These are phyloP conservation scores for Seiridium cupressi DNA, from an alignment of 2,329 filamentous ascomycete species.

Conservation along the genomic window DNA sequence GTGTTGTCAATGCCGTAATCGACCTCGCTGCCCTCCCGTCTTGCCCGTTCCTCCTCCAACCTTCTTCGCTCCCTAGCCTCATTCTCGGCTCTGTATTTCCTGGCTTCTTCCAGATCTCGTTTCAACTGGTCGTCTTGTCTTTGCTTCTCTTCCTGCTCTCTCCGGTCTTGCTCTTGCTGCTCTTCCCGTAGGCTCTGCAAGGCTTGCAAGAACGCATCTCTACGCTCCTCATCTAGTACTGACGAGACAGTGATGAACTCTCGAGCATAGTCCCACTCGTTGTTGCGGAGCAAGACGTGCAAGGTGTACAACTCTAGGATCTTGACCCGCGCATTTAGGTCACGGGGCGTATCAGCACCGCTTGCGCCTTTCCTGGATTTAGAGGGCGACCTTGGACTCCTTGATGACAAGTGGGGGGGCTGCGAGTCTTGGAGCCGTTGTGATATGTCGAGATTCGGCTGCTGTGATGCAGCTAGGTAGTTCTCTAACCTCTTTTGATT, in stretches of 20 bases:
- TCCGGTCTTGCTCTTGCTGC: slow-evolving; percentile 68
- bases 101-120: slow-evolving; percentile 56
- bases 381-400: slow-evolving; percentile 36
- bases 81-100: slow-evolving; percentile 55
- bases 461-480: slow-evolving; percentile 76
- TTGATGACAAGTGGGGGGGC: slow-evolving; percentile 26
- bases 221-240: slow-evolving; percentile 86
- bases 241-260: slow-evolving; percentile 87
- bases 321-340: slow-evolving; percentile 81
- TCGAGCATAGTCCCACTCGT: slow-evolving; percentile 92
- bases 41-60: slow-evolving; percentile 51
- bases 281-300: slow-evolving; percentile 88
- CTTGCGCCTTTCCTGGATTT: slow-evolving; percentile 42
- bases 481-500: slow-evolving; percentile 88
- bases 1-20: slow-evolving; percentile 68
- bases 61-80: slow-evolving; percentile 53
- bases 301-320: slow-evolving; percentile 94
- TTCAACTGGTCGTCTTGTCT: slow-evolving; percentile 56
- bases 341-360: slow-evolving; percentile 79
- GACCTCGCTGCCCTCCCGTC: slow-evolving; percentile 55
- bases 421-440: slow-evolving; percentile 55
- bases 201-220: slow-evolving; percentile 85
- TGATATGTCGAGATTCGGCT: slow-evolving; percentile 70
- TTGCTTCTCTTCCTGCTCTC: slow-evolving; percentile 57
- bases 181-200: slow-evolving; percentile 83